Evolutionary conservation across 2,329 filamentous ascomycete species (phyloP), one percentile per base, ranked within the genome.

Genomic region (Trichoderma sp.): DNA sequence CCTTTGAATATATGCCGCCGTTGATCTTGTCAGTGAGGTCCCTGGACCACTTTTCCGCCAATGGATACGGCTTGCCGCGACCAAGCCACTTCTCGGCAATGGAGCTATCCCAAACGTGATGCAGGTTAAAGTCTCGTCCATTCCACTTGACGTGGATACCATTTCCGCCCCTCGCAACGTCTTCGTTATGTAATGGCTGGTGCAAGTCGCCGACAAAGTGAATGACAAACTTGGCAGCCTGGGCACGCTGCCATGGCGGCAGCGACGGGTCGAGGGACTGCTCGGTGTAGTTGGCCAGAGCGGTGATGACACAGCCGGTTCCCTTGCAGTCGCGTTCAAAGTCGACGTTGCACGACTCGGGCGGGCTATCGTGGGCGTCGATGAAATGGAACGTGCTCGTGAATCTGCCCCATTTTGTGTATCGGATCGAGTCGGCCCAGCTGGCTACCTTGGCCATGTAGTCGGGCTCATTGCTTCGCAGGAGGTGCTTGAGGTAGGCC

Each of bases 131-230:
- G 32, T 83, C 79, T 34, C 80, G 79, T 3, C 85, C 85, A 30
- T 89, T 83, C 81, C 90, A 94, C 17, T 81, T 82, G 1, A 94
- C 91, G 15, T 84, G 79, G 75, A 94, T 91, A 12, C 86, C 86
- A 75, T 94, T 94, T 0, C 92, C 92, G 68, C 92, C 92, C 26
- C 85, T 82, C 3, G 85, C 84, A 7, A 91, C 86, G 70, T 90
- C 85, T 80, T 92, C 90, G 68, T 87, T 87, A 79, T 92, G 90
- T 71, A 92, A 82, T 34, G 90, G 90, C 81, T 92, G 89, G 79
- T 92, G 90, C 72, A 92, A 87, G 79, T 93, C 91, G 68, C 90
- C 89, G 68, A 93, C 81, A 77, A 93, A 93, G 80, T 93, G 88
- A 53, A 90, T 80, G 71, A 91, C 84, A 78, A 92, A 92, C 81